Evolutionary conservation across 768 basidiomycete species (phyloP), one percentile per base, ranked within the genome.

Genomic region (Xanthoconium purpureum): DNA sequence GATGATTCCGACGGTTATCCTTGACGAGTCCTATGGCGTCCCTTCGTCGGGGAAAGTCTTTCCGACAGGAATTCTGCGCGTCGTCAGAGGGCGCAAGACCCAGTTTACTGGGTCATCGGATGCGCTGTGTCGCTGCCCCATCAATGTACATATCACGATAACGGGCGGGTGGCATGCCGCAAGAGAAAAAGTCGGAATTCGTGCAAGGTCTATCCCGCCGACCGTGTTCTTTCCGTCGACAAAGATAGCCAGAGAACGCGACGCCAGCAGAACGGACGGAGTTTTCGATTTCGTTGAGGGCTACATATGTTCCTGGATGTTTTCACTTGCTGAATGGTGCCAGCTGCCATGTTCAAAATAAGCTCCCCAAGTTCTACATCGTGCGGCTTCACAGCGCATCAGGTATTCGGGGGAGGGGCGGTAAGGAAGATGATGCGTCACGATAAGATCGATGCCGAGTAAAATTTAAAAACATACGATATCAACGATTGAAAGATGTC

Each of bases 401-500:
- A 54, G 36, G 54, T 36, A 39, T 46, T 45, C 42, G 53, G 32
- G 48, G 13, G 11, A 58, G 45, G 40, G 15, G 18, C 9, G 39
- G 42, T 28, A 47, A 45, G 35, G 54, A 56, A 56, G 55, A 58
- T 55, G 53, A 53, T 43, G 55, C 57, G 60, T 66, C 59, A 60
- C 60, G 66, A 60, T 64, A 63, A 54, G 47, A 60, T 53, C 39
- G 56, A 43, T 52, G 38, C 33, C n/a, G 52, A 57, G 60, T 64
- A 61, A 64, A 58, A 64, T 57, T 62, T 71, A 66, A 60, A 64
- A 58, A 64, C 59, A 63, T 71, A 66, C 59, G 59, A 62, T 63
- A 70, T 54, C 66, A 61, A 64, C 59, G 54, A 56, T n/a, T n/a
- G n/a, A 66, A 35, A 47, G 46, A 35, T 49, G 63, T 60, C 12